These are phyloP conservation scores for Parastagonospora avenae DNA, from an alignment of 2,329 filamentous ascomycete genomes.

Conservation along the genomic window DNA sequence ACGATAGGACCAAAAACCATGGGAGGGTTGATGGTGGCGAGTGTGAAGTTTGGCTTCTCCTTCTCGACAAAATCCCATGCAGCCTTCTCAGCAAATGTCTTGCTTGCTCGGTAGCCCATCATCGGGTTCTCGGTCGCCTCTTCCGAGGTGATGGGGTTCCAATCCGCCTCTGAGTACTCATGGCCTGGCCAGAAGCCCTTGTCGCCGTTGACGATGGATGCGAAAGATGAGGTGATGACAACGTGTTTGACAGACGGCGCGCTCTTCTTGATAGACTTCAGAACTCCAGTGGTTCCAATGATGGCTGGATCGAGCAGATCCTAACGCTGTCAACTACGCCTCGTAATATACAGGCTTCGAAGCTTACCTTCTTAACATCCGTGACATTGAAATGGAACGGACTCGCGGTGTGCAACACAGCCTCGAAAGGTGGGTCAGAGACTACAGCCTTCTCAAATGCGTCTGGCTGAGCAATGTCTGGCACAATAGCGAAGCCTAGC, in stretches of 20 bases:
- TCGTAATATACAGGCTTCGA: too few relatives aligned
- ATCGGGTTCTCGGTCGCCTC: constrained; percentile 52
- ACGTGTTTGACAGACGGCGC: constrained; percentile 74
- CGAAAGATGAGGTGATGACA: constrained; percentile 72
- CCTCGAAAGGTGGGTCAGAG: constrained; percentile 70
- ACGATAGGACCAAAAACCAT: constrained; percentile 58
- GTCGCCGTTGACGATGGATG: constrained; percentile 63
- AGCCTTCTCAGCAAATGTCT: constrained; percentile 65
- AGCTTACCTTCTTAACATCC: constrained; percentile 65
- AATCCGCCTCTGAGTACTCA: constrained; percentile 60
- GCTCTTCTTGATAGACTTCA: constrained; percentile 65
- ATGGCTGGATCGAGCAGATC: constrained; percentile 65
- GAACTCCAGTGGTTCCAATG: constrained; percentile 66
- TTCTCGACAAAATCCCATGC: constrained; percentile 60
- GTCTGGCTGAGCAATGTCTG: constrained; percentile 71
- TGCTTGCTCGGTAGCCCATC: constrained; percentile 59
- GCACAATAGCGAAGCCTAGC: constrained; percentile 69
- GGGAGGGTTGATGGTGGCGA: constrained; percentile 57
- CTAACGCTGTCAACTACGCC: constrained; percentile 19
- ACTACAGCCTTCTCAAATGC: constrained; percentile 69
- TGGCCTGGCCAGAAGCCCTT: constrained; percentile 58
- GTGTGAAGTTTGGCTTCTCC: constrained; percentile 57
- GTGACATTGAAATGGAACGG: constrained; percentile 78
- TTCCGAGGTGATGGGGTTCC: constrained; percentile 62
- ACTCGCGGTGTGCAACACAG: constrained; percentile 57